Evolutionary conservation across 2,329 filamentous ascomycete genomes (phyloP).

Genomic region (Fusarium subtropicale): DNA sequence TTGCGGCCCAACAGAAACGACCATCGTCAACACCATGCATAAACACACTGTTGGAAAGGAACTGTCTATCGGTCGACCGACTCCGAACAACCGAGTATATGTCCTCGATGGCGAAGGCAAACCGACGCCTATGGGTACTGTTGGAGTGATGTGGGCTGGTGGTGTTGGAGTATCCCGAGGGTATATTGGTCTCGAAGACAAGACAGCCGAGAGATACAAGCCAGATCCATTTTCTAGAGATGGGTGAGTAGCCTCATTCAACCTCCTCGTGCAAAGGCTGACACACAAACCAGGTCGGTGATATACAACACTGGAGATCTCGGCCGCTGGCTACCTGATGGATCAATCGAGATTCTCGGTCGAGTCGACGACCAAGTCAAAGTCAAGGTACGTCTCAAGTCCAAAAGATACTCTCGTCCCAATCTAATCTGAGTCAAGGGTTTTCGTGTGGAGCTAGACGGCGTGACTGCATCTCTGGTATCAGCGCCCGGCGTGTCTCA

Average conservation of each 20-base stretch:
- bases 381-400: slow-evolving; percentile 58
- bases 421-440: slow-evolving; percentile 53
- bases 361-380: slow-evolving; percentile 72
- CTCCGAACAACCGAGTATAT: slow-evolving; percentile 63
- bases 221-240: slow-evolving; percentile 63
- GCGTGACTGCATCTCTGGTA: slow-evolving; percentile 63
- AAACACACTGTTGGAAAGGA: slow-evolving; percentile 59
- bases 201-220: slow-evolving; percentile 63
- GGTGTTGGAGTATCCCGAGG: slow-evolving; percentile 66
- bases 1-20: slow-evolving; percentile 70
- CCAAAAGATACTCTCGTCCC: neutral
- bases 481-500: slow-evolving; percentile 59
- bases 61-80: slow-evolving; percentile 65
- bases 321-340: slow-evolving; percentile 64
- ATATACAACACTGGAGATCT: slow-evolving; percentile 73
- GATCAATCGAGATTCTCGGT: slow-evolving; percentile 66
- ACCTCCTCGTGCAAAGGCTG: neutral
- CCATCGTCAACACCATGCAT: slow-evolving; percentile 69
- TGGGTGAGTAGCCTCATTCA: slow-evolving; percentile 55
- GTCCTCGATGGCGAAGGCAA: slow-evolving; percentile 60
- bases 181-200: slow-evolving; percentile 64
- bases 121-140: slow-evolving; percentile 59
- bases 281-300: slow-evolving; percentile 10
- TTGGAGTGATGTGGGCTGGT: slow-evolving; percentile 67
- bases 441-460: slow-evolving; percentile 71